Conservation (phyloP, 2,329 filamentous ascomycete species). For the Colletotrichum liriopes region DNA sequence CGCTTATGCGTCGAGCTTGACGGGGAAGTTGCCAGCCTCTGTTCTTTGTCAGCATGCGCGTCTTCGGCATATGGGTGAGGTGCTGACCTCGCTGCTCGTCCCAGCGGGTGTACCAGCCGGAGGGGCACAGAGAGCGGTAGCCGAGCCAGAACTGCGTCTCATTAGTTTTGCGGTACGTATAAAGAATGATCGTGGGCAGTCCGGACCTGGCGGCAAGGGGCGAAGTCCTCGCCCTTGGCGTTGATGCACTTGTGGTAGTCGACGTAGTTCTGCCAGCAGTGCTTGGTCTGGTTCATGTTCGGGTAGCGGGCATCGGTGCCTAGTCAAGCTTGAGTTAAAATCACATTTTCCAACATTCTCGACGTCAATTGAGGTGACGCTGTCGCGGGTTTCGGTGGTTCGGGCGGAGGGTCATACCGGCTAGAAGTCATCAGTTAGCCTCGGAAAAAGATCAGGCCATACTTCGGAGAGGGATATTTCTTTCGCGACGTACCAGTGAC, state of each 20-base stretch:
- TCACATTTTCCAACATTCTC: slow-evolving; percentile 9
- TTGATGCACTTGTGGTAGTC: slow-evolving; percentile 99
- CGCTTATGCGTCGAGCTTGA: slow-evolving; percentile 72
- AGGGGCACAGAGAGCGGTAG: slow-evolving; percentile 98
- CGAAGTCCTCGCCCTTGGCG: slow-evolving; percentile 98
- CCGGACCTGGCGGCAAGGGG: slow-evolving; percentile 93
- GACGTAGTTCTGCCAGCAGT: slow-evolving; percentile 99
- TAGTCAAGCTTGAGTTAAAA: slow-evolving; percentile 56
- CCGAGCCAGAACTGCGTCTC: slow-evolving; percentile 88
- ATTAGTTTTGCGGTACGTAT: slow-evolving; percentile 45
- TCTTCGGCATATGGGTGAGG: slow-evolving; percentile 6
- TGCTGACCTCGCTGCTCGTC: slow-evolving; percentile 93
- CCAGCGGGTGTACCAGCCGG: slow-evolving; percentile 94
- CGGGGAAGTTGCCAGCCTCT: slow-evolving; percentile 80
- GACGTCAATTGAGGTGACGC: slow-evolving; percentile 50
- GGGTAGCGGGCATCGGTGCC: slow-evolving; percentile 99
- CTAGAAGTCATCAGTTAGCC: slow-evolving; percentile 59
- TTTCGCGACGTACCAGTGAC: slow-evolving; percentile 85
- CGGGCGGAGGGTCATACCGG: slow-evolving; percentile 57
- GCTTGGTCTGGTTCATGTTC: slow-evolving; percentile 98
- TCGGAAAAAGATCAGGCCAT: slow-evolving; percentile 56
- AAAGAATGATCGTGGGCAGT: slow-evolving; percentile 1
- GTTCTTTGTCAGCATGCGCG: slow-evolving; percentile 43
- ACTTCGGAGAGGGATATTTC: slow-evolving; percentile 55
- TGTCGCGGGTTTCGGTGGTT: slow-evolving; percentile 44